Base-by-base conservation (phyloP, 116 monocot species). In the Dioscorea cayenensis region DNA sequence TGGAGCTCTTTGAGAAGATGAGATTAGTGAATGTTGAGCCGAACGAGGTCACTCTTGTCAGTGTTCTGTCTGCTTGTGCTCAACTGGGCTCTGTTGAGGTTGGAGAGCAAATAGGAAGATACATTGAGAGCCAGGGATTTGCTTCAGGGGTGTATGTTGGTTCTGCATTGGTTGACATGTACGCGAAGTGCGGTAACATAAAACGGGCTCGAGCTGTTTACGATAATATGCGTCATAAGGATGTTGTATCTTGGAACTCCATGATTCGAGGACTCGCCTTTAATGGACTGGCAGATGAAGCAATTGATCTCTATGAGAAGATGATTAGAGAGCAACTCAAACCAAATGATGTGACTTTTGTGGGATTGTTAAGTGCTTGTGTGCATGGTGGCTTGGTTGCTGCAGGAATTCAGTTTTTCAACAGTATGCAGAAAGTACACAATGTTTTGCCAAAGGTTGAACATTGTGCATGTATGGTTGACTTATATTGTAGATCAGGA, bases 301-400 rank as follows among this genome's bases (percentile, higher is more conserved):
- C 95, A 18, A 81, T 91, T 32, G 51, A 68, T 65, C 70, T 91
- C 6, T 91, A 85, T 67, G 6, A 81, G 51, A 67, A 72, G 77
- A 83, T 89, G 77, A 51, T 55, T 6, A 71, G 72, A 71, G 75
- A 79, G 50, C 73, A 67, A n/a, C 68, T 81, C 14, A 36, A 81
- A 68, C 95, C 95, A 14, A 87, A 81, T 67, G 84, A 89, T 65
- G 72, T 95, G 12, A 91, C 95, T 52, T 87, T 95, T 50, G 75
- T 89, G 18, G 89, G 78, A 6, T 50, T 95, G 66, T 70, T 95
- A 51, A 84, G 83, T 50, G 95, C 91, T 20, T 95, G 95, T 49
- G 89, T 84, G 22, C 95, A 95, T 80, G 86, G 82, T 59, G 95
- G 95, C 5, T 83, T 91, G 64, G 76, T 95, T 50, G 91, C 87